A percentile compares a stretch with the other conserved stretches of the same genome.
Evolutionary conservation across 352 stramenopile species (phyloP).

Genomic region (Pythium coloratum): DNA sequence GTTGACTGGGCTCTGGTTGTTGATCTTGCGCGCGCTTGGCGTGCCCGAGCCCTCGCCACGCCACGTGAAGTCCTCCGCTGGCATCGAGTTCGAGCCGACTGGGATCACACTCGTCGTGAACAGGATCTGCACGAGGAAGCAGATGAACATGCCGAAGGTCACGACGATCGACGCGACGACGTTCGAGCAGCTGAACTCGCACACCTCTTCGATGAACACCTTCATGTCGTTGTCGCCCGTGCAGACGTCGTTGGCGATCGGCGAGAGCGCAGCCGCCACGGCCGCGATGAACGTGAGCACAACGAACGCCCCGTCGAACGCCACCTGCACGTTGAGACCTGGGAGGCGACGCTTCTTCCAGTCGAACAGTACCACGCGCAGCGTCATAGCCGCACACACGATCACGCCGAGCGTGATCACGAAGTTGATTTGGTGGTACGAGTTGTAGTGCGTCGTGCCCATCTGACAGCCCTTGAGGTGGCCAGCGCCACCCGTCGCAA

Average conservation of each 20-base stretch:
- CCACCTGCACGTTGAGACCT: constrained; percentile 35
- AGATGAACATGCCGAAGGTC: constrained; percentile 57
- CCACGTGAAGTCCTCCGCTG: constrained; percentile 55
- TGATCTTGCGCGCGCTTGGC: constrained; percentile 41
- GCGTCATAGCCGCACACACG: constrained; percentile 33
- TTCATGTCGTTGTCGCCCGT: constrained; percentile 46
- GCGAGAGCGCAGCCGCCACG: constrained; percentile 51
- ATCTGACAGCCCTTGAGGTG: constrained; percentile 58
- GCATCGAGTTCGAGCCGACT: constrained; percentile 8
- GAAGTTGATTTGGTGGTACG: constrained; percentile 57
- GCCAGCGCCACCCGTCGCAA: constrained; percentile 35
- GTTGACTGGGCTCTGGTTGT: constrained; percentile 23
- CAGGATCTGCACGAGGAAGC: constrained; percentile 54
- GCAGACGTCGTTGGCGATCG: constrained; percentile 56
- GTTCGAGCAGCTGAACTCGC: constrained; percentile 64
- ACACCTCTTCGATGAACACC: constrained; percentile 56
- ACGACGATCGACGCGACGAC: constrained; percentile 50
- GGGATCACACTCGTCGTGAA: constrained; percentile 49
- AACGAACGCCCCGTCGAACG: constrained; percentile 53
- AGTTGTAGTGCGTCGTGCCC: constrained; percentile 52
- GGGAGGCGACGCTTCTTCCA: constrained; percentile 52
- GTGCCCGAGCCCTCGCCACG: constrained; percentile 37
- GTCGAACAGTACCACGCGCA: constrained; percentile 55
- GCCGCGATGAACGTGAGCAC: constrained; percentile 61
- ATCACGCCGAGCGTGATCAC: constrained; percentile 44